Evolutionary conservation across 768 basidiomycete genomes (phyloP), one percentile per base, ranked within the genome.

Genomic region (Strobilomyces echinocephalus): DNA sequence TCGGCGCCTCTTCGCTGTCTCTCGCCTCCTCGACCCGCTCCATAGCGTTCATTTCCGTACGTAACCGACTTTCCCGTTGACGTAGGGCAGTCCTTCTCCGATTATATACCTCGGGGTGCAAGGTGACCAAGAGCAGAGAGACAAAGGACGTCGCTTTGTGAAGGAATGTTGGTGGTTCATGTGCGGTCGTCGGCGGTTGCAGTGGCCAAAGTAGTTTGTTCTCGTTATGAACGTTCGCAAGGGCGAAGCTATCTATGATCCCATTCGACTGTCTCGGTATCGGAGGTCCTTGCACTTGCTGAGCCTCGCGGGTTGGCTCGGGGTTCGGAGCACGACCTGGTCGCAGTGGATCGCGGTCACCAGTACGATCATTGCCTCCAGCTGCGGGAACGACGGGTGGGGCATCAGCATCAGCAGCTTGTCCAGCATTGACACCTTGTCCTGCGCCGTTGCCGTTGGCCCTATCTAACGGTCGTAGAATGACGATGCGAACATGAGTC

Each of bases 61-160:
- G 75, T 34, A 90, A 65, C 41, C 78, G 75, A 8, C 85, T 82
- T 71, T 90, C 88, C 48, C 88, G 71, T 54, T 73, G 74, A 59
- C 80, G 73, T 60, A 90, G 76, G 14, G 76, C 77, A 20, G 64
- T 70, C 46, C 87, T 73, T 61, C 88, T 74, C 55, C 81, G 78
- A 62, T 88, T 83, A 81, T 87, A 88, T 38, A 87, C 74, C 36
- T 86, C 87, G 5, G 88, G 88, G 63, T 88, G 83, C 34, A 87
- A 65, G 15, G 87, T 88, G 31, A 79, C 71, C 28, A 83, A 34
- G 39, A 88, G 69, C 33, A 90, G 69, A 30, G 73, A 70, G 30
- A 81, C 56, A 63, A 90, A 88, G 9, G 79, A 77, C 41, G 68
- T 65, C 21, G 71, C 52, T 61, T 81, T 85, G 62, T 78, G 81